Evolutionary conservation across 345 rosid genomes (phyloP), one percentile per base, ranked within the genome.

Genomic region (Atalantia buxifolia): DNA sequence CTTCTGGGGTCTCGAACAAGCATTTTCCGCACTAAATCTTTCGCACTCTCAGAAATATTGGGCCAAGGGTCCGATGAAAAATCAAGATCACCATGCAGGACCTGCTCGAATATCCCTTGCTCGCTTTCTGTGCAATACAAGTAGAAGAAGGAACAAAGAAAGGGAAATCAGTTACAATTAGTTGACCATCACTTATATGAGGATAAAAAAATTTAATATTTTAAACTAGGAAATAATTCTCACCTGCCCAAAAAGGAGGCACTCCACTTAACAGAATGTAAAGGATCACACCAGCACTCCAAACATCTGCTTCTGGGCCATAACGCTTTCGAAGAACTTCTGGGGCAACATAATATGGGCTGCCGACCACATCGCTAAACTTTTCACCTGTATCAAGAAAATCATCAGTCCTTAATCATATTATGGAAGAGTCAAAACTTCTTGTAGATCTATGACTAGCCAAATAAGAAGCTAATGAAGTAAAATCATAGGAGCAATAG

Each of bases 221-320:
- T 25, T 72, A 62, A 36, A 62, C 50, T 6, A 14, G 19, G 53
- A 33, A 72, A 38, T 66, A 53, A 74, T 16, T 16, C 89, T 89
- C 76, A 94, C 98, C 97, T 60, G 91, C 98, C 98, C 97, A 94
- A 69, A 94, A 94, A 25, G 98, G 98, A 80, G 98, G 97, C 28
- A 92, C 98, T 45, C 98, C 98, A 31, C 98, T 94, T 86, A 94
- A 83, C 57, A 94, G 82, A 72, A 94, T 94, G 82, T 90, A 94
- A 70, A 94, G 84, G 77, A 94, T 94, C 73, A 94, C 98, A 76
- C 98, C 98, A 65, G 97, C 98, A 84, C 98, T 94, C 98, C 98
- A 94, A 50, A 94, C 97, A 88, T 94, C 98, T 81, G 92, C 87
- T 85, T 94, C 95, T 69, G 91, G 95, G 80, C 97, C 95, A 74